Conservation (phyloP, 352 stramenopile species). For the Aphanomyces cochlioides region DNA sequence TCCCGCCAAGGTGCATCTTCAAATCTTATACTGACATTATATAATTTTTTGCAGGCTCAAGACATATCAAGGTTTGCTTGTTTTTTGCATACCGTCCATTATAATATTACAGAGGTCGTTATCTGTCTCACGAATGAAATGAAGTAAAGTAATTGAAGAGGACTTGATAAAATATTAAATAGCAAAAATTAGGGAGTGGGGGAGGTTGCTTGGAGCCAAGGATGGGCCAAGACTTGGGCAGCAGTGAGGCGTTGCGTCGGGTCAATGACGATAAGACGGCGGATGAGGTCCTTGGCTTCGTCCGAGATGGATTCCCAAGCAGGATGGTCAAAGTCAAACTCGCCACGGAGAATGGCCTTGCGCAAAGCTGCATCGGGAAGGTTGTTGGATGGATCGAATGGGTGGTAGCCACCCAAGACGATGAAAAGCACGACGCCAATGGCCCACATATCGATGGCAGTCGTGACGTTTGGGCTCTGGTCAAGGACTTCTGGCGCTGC, state of each 20-base stretch:
- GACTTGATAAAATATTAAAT: no score
- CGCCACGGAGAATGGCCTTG: constrained; percentile 39
- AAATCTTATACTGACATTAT: no score
- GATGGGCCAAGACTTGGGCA: constrained; percentile 59
- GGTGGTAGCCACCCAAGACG: constrained; percentile 48
- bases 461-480: constrained; percentile 30
- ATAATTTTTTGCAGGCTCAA: no score
- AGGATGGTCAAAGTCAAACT: constrained; percentile 32
- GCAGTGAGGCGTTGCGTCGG: constrained; percentile 66
- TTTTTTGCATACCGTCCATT: no score
- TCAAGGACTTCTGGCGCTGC: constrained; percentile 44
- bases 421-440: constrained; percentile 56
- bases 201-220: constrained; percentile 53
- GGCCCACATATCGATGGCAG: constrained; percentile 55
- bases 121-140: no score
- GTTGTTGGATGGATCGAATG: constrained; percentile 57
- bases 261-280: constrained; percentile 88
- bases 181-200: no score
- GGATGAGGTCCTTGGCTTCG: constrained; percentile 94
- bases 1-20: no score
- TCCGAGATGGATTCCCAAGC: constrained; percentile 94
- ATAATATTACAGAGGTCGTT: no score
- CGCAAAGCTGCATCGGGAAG: constrained; percentile 43
- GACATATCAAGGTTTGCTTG: no score
- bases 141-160: no score